These are phyloP conservation scores for Lolium rigidum DNA, from an alignment of 176 grass and related monocot species.

Conservation along the genomic window DNA sequence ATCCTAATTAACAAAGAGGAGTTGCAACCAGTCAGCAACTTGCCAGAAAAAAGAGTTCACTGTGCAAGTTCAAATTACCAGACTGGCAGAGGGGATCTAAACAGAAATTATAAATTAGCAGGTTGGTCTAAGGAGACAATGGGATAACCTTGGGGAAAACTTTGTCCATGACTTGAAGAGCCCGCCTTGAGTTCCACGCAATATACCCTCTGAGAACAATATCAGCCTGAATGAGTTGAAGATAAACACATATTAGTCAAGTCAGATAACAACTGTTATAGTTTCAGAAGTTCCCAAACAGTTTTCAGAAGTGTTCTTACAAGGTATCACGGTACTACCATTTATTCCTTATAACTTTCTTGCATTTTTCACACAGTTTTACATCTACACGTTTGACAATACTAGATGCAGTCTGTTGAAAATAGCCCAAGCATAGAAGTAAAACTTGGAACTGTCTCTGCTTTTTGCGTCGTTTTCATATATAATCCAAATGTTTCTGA, in stretches of 20 bases:
- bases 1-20: constrained; percentile 18
- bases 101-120: not conserved
- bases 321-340: not conserved
- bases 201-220: constrained; percentile 79
- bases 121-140: not conserved
- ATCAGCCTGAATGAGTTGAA: constrained; percentile 71
- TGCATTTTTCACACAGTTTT: not conserved
- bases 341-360: not conserved
- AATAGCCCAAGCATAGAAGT: not conserved
- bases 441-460: not conserved
- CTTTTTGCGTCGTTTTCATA: not conserved
- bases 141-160: constrained; percentile 64
- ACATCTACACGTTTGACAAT: not conserved
- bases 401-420: not conserved
- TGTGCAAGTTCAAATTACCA: not conserved
- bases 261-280: not conserved
- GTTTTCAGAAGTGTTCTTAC: not conserved
- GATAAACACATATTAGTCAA: constrained; percentile 9
- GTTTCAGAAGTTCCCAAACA: not conserved
- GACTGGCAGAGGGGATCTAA: not conserved
- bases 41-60: not conserved
- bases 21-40: constrained; percentile 16
- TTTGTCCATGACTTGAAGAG: constrained; percentile 78
- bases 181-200: constrained; percentile 91
- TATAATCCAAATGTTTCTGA: not conserved